These are phyloP conservation scores for Ramularia collo-cygni DNA, from an alignment of 2,329 filamentous ascomycete genomes.

Conservation along the genomic window DNA sequence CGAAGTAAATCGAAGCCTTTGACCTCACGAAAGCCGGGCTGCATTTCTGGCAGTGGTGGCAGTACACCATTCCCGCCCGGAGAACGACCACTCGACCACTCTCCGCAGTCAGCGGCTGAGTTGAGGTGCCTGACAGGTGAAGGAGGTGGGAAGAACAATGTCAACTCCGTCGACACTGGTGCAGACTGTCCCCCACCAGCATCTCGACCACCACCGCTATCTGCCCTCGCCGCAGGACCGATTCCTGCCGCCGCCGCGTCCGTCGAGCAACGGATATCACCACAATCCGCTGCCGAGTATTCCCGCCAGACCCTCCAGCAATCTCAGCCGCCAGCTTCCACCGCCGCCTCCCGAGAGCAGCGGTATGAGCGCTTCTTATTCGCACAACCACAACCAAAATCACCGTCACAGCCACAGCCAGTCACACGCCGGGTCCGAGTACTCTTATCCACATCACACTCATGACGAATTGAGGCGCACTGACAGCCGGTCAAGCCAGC, in stretches of 20 bases:
- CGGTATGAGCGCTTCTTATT: constrained; percentile 26
- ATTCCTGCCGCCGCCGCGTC: constrained; percentile 28
- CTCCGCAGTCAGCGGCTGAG: too few species aligned
- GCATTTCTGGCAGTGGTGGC: too few species aligned
- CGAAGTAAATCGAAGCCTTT: too few species aligned
- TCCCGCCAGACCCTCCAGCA: constrained; percentile 28
- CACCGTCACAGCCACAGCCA: constrained; percentile 12
- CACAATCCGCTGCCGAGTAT: constrained; percentile 16
- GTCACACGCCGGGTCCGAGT: constrained; percentile 22
- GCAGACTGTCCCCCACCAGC: constrained; percentile 26
- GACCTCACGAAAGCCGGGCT: too few species aligned
- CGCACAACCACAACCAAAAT: constrained; percentile 13
- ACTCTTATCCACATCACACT: constrained; percentile 18
- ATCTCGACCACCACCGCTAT: constrained; percentile 26
- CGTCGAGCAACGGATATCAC: constrained; percentile 28
- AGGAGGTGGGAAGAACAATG: constrained; percentile 14
- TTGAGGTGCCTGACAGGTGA: too few species aligned
- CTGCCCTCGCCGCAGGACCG: constrained; percentile 26
- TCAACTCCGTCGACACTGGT: constrained; percentile 29
- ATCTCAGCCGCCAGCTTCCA: constrained; percentile 23
- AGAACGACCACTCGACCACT: too few species aligned
- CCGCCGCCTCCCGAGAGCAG: constrained; percentile 25
- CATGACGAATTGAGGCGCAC: constrained; percentile 25
- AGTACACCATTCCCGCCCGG: too few species aligned
- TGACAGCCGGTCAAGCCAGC: constrained; percentile 22